Conservation (phyloP, 805 yeast genomes). For the Candida odintsovae region DNA sequence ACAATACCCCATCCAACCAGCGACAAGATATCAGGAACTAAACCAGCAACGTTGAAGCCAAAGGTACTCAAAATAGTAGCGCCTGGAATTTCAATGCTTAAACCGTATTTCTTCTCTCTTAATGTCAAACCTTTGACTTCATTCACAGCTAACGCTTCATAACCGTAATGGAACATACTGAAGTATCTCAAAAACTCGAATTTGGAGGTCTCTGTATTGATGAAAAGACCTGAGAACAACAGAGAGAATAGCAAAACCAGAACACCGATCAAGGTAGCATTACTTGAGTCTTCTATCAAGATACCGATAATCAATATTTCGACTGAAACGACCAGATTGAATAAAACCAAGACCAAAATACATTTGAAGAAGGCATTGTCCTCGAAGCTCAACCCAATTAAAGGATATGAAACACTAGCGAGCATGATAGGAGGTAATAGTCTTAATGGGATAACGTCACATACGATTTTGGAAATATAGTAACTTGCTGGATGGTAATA, state of each 20-base stretch:
- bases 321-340: constrained; percentile 81
- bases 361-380: constrained; percentile 70
- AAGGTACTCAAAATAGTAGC: constrained; percentile 94
- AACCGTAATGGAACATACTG: constrained; percentile 92
- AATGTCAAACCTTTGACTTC: constrained; percentile 85
- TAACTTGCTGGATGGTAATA: constrained; percentile 87
- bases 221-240: constrained; percentile 88
- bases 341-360: constrained; percentile 63
- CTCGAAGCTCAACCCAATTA: constrained; percentile 81
- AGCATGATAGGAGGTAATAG: constrained; percentile 87
- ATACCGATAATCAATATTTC: constrained; percentile 88
- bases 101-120: constrained; percentile 84
- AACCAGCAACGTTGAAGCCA: constrained; percentile 83
- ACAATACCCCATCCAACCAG: constrained; percentile 50
- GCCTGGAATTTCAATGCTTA: constrained; percentile 94
- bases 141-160: constrained; percentile 86
- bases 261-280: constrained; percentile 86
- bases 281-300: constrained; percentile 80
- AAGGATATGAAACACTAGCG: constrained; percentile 77
- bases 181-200: constrained; percentile 75
- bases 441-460: constrained; percentile 90
- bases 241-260: constrained; percentile 77
- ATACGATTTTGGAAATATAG: constrained; percentile 75
- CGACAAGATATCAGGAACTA: constrained; percentile 57
- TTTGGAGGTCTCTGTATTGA: constrained; percentile 65